Conservation (phyloP, 305 asterid species). For the Plantago coronopus region DNA sequence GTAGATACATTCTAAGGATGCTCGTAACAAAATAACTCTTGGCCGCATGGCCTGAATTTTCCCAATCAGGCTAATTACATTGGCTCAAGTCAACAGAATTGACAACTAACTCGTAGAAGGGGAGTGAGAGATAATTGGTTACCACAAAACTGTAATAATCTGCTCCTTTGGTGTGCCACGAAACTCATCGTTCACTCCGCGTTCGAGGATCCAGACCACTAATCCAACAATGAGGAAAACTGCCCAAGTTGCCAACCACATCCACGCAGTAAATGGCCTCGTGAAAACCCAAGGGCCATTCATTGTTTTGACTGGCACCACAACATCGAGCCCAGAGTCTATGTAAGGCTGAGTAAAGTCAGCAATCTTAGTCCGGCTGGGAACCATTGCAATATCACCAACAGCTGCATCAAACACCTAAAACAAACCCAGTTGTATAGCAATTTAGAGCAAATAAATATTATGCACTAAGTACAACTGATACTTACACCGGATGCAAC, state of each 20-base stretch:
- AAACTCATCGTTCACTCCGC: conserved; percentile 52
- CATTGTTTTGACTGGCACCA: conserved; percentile 41
- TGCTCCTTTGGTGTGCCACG: conserved; percentile 61
- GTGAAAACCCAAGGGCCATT: conserved; percentile 60
- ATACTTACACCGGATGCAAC: conserved; percentile 49
- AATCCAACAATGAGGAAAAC: conserved; percentile 48
- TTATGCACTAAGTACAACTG: neutral
- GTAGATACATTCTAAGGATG: no score
- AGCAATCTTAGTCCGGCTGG: conserved; percentile 44
- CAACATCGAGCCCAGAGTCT: conserved; percentile 60
- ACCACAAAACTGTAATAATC: conserved; percentile 57
- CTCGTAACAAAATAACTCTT: no score
- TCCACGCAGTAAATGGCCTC: conserved; percentile 47
- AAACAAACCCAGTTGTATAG: conserved; percentile 11
- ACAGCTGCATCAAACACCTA: conserved; percentile 58
- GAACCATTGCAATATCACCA: conserved; percentile 54
- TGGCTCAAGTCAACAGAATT: neutral
- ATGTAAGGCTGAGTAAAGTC: conserved; percentile 67
- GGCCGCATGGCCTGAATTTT: no score
- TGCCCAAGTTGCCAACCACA: conserved; percentile 52
- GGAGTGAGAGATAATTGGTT: neutral
- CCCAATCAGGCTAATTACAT: neutral
- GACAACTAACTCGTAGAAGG: no score
- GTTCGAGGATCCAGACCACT: conserved; percentile 69
- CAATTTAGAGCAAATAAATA: neutral